Evolutionary conservation across 306 rosid genomes (phyloP).

Genomic region (Geum urbanum): DNA sequence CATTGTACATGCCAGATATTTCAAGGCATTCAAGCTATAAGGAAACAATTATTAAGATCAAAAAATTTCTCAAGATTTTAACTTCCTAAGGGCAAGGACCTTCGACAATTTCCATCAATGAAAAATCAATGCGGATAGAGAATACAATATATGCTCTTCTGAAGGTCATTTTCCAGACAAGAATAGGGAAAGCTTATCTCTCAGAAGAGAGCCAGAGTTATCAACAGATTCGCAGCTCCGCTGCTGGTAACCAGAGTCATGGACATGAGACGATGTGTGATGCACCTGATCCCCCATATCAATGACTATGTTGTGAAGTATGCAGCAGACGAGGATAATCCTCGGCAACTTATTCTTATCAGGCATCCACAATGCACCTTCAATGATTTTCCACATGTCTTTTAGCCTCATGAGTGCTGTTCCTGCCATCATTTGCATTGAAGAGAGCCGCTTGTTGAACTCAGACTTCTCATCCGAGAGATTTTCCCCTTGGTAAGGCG

Average conservation of each 20-base stretch:
- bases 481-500: constrained; percentile 56
- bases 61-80: background rate
- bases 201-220: constrained; percentile 31
- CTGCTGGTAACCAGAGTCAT: constrained; percentile 60
- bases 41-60: too few species aligned
- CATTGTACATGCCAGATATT: too few species aligned
- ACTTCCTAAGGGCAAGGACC: constrained; percentile 2
- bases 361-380: constrained; percentile 88
- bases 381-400: constrained; percentile 75
- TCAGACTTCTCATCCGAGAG: constrained; percentile 49
- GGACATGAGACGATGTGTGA: constrained; percentile 47
- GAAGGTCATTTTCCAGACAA: constrained; percentile 36
- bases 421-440: constrained; percentile 66
- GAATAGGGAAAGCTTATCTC: constrained; percentile 62
- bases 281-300: constrained; percentile 69
- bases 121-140: background rate
- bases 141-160: constrained; percentile 4
- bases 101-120: constrained; percentile 3
- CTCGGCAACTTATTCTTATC: constrained; percentile 75
- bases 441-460: constrained; percentile 52
- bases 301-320: constrained; percentile 75
- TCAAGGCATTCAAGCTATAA: too few species aligned
- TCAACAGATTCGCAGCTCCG: constrained; percentile 56
- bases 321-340: constrained; percentile 75
- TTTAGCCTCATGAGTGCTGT: constrained; percentile 73